Evolutionary conservation across 2,329 filamentous ascomycete genomes (phyloP).

Genomic region (Colletotrichum cuscutae): DNA sequence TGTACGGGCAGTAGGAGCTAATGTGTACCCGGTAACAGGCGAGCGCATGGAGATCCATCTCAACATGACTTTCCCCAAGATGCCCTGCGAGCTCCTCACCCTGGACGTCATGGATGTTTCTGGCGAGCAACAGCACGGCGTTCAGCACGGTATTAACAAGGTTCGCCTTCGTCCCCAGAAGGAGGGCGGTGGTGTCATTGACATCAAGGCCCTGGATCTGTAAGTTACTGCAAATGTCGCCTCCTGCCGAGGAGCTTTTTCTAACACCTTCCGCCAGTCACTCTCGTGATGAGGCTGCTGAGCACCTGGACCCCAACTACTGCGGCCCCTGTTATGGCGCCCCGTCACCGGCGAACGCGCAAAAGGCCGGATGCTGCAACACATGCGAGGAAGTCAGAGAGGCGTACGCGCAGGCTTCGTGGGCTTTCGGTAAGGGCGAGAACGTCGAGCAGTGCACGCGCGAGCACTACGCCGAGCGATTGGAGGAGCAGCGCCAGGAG

Average conservation of each 20-base stretch:
- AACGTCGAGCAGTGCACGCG: constrained; percentile 94
- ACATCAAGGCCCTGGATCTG: constrained; percentile 75
- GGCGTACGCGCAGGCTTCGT: constrained; percentile 87
- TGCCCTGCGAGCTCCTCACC: constrained; percentile 95
- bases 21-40: constrained; percentile 59
- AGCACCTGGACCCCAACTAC: constrained; percentile 90
- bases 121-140: constrained; percentile 94
- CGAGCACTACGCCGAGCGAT: constrained; percentile 90
- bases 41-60: constrained; percentile 99
- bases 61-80: constrained; percentile 93
- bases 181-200: constrained; percentile 82
- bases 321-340: constrained; percentile 96
- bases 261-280: constrained; percentile 59
- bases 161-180: constrained; percentile 78
- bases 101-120: constrained; percentile 99
- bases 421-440: constrained; percentile 94
- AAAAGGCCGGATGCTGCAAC: constrained; percentile 92
- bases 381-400: constrained; percentile 97
- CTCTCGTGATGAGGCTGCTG: constrained; percentile 71
- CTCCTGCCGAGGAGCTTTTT: neutral
- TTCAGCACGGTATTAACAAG: constrained; percentile 92
- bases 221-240: constrained; percentile 52
- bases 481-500: constrained; percentile 89
- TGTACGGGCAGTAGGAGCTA: constrained; percentile 35
- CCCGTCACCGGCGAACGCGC: constrained; percentile 73